Evolutionary conservation across 2,329 filamentous ascomycete genomes (phyloP).

Genomic region (Scolecobasidium constrictum): DNA sequence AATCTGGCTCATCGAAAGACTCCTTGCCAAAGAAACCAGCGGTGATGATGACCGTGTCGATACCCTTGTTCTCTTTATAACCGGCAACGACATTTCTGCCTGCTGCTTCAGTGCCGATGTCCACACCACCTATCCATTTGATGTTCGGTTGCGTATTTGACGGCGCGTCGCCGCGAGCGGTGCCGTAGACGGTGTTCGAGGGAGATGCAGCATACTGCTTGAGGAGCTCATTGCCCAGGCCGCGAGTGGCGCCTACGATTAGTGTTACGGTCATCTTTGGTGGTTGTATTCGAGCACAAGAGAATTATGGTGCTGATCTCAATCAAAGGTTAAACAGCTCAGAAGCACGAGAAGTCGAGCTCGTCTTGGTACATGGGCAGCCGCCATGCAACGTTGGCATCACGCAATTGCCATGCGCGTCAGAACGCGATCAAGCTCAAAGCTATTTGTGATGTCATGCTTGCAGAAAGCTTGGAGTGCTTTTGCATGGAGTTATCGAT

Average conservation of each 20-base stretch:
- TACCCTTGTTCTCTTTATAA: slow-evolving; percentile 15
- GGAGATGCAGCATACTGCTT: slow-evolving; percentile 41
- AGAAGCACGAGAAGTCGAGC: too few species aligned
- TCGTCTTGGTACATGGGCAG: too few species aligned
- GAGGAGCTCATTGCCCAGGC: slow-evolving; percentile 52
- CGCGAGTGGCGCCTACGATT: slow-evolving; percentile 57
- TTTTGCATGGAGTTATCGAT: too few species aligned
- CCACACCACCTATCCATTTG: slow-evolving; percentile 15
- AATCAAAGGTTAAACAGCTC: too few species aligned
- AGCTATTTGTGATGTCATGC: too few species aligned
- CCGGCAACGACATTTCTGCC: slow-evolving; percentile 11
- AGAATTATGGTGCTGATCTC: too few species aligned
- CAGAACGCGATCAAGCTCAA: too few species aligned
- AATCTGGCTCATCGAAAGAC: slow-evolving; percentile 52
- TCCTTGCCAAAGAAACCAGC: slow-evolving; percentile 61
- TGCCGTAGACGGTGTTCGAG: slow-evolving; percentile 14
- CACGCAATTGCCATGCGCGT: too few species aligned
- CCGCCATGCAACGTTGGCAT: too few species aligned
- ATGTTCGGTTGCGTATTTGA: slow-evolving; percentile 1
- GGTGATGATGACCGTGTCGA: slow-evolving; percentile 48
- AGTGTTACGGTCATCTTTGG: slow-evolving; percentile 40
- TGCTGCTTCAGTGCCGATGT: slow-evolving; percentile 13
- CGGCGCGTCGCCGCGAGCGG: slow-evolving; percentile 11
- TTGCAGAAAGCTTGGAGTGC: too few species aligned
- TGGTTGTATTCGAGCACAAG: too few species aligned